Conservation (phyloP, 495 filamentous ascomycete species). For the Talaromyces liani region DNA sequence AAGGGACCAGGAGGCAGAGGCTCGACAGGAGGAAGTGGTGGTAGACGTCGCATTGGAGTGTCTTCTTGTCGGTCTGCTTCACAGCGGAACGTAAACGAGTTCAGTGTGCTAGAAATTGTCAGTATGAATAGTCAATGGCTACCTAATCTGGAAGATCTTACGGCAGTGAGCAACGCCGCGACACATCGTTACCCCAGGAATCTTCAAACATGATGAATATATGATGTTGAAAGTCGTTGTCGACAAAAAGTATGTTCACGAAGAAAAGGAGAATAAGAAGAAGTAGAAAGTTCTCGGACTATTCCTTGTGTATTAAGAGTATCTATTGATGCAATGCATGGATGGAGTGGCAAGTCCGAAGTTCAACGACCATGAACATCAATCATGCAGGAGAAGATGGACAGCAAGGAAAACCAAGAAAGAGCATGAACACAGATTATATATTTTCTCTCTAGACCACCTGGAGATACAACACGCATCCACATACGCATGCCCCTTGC, state of each 20-base stretch:
- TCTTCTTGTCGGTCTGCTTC: slow-evolving; percentile 7
- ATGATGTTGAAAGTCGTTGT: background rate
- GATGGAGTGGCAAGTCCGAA: background rate
- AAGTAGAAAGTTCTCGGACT: background rate
- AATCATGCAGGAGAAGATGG: slow-evolving; percentile 1
- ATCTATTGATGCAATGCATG: slow-evolving; percentile 7
- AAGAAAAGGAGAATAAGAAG: background rate
- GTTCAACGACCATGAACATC: background rate
- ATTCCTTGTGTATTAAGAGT: background rate
- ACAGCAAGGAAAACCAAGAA: background rate
- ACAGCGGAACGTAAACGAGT: slow-evolving; percentile 8
- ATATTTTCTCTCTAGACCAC: background rate
- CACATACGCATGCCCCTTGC: slow-evolving; percentile 6
- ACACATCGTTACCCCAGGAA: slow-evolving; percentile 25
- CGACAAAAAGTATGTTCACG: background rate
- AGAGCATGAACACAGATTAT: slow-evolving; percentile 7
- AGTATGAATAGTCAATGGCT: background rate
- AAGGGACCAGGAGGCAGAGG: slow-evolving; percentile 37
- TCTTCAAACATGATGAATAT: slow-evolving; percentile 25
- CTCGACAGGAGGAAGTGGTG: slow-evolving; percentile 35
- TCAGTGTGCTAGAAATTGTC: slow-evolving; percentile 3
- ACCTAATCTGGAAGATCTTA: slow-evolving; percentile 17
- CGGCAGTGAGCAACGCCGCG: slow-evolving; percentile 36
- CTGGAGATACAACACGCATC: background rate
- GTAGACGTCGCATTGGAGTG: slow-evolving; percentile 24